Percentiles rank a stretch among this genome's conserved stretches.
These are phyloP conservation scores for Boletus mariae DNA, from an alignment of 1,284 basidiomycete species.

Conservation along the genomic window DNA sequence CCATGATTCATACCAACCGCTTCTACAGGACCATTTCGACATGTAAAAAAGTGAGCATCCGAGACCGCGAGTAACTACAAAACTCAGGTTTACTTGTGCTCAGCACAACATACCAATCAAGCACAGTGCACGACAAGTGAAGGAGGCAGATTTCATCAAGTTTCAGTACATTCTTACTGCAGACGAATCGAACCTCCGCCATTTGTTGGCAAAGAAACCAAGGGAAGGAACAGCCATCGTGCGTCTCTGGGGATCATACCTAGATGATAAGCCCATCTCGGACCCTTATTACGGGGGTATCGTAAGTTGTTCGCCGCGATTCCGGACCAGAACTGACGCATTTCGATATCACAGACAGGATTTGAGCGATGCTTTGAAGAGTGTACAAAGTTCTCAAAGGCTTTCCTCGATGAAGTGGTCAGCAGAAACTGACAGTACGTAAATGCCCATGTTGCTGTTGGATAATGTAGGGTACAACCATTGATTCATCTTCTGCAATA, in stretches of 20 bases:
- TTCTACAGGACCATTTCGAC: slow-evolving; percentile 50
- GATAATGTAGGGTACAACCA: slow-evolving; percentile 12
- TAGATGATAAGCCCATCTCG: slow-evolving; percentile 58
- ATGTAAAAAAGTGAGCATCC: slow-evolving; percentile 53
- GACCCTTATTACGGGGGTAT: slow-evolving; percentile 75
- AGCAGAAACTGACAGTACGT: slow-evolving; percentile 29
- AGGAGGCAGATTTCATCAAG: slow-evolving; percentile 52
- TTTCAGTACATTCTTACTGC: slow-evolving; percentile 74
- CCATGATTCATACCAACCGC: not conserved
- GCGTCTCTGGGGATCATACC: slow-evolving; percentile 71
- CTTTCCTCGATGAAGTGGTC: slow-evolving; percentile 65
- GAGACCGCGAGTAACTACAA: not conserved
- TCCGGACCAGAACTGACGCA: not conserved
- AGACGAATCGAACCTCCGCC: slow-evolving; percentile 61
- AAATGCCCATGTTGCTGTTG: not conserved
- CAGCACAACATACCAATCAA: slow-evolving; percentile 61
- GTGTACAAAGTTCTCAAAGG: slow-evolving; percentile 62
- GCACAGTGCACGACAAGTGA: slow-evolving; percentile 58
- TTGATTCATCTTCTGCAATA: not conserved
- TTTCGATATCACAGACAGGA: slow-evolving; percentile 29
- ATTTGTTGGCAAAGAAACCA: slow-evolving; percentile 55
- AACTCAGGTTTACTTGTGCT: slow-evolving; percentile 2
- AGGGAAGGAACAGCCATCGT: slow-evolving; percentile 51
- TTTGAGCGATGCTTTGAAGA: slow-evolving; percentile 65
- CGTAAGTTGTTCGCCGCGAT: slow-evolving; percentile 36